A percentile compares a stretch with the other conserved stretches of the same genome.
phyloP scores from a whole-genome alignment of 768 basidiomycete genomes.

The Suillus decipiens region DNA sequence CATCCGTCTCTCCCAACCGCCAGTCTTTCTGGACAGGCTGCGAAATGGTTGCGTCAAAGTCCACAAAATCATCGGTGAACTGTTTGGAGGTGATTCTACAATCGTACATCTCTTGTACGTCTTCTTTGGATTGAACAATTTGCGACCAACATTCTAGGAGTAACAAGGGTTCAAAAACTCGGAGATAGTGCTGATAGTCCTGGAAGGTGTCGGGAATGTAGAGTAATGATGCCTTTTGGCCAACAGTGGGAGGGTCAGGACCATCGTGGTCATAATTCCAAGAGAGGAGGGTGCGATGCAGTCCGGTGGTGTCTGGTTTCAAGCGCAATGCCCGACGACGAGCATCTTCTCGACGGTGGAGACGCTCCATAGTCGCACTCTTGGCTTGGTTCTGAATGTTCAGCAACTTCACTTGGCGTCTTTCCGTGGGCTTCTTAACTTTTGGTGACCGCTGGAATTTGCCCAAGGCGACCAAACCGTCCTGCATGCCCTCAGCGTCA shows the following conservation, averaged over 20 bases:
- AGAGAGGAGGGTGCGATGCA: slow-evolving; percentile 77
- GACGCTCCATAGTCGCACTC: slow-evolving; percentile 50
- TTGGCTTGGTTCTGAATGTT: slow-evolving; percentile 48
- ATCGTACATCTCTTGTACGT: slow-evolving; percentile 50
- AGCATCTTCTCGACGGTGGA: slow-evolving; percentile 60
- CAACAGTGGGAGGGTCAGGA: slow-evolving; percentile 58
- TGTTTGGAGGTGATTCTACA: slow-evolving; percentile 69
- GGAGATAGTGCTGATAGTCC: slow-evolving; percentile 66
- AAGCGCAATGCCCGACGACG: slow-evolving; percentile 65
- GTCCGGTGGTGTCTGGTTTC: slow-evolving; percentile 77
- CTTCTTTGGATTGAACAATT: slow-evolving; percentile 75
- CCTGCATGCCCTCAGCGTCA: slow-evolving; percentile 48
- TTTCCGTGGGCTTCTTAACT: slow-evolving; percentile 55
- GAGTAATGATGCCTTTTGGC: slow-evolving; percentile 31
- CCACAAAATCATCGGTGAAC: slow-evolving; percentile 80
- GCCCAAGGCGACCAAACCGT: slow-evolving; percentile 53
- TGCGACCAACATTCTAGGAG: slow-evolving; percentile 92
- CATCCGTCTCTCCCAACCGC: slow-evolving; percentile 78
- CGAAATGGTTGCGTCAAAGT: slow-evolving; percentile 68
- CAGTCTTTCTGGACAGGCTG: slow-evolving; percentile 67
- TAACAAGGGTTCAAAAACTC: slow-evolving; percentile 81
- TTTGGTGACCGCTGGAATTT: slow-evolving; percentile 63
- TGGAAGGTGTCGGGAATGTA: slow-evolving; percentile 68
- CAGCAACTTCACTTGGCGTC: slow-evolving; percentile 64
- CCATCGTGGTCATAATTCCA: slow-evolving; percentile 83